Conservation (phyloP, 2,329 filamentous ascomycete genomes). For the Xylaria polymorpha region DNA sequence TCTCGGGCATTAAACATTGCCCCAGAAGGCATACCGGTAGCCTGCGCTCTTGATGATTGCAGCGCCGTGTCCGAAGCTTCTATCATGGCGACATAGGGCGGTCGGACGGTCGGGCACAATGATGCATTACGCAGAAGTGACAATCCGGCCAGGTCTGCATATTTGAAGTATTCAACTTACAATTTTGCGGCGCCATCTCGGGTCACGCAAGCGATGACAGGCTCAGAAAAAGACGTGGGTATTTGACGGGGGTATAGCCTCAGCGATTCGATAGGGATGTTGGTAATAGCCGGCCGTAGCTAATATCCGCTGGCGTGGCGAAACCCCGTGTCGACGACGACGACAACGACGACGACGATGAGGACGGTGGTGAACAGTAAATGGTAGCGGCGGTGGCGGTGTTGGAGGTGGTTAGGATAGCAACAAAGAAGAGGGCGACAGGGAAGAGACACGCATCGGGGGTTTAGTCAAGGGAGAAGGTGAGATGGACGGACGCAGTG, state of each 20-base stretch:
- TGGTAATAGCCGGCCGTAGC: not conserved
- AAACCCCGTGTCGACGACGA: not conserved
- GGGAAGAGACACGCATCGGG: constrained; percentile 21
- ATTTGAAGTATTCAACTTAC: constrained; percentile 41
- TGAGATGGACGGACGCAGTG: constrained; percentile 1
- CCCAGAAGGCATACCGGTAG: not conserved
- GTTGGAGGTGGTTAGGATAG: constrained; percentile 1
- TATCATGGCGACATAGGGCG: constrained; percentile 6
- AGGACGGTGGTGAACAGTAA: not conserved
- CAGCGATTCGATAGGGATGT: constrained; percentile 3
- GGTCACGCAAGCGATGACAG: constrained; percentile 10
- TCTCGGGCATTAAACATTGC: not conserved
- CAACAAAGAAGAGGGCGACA: not conserved
- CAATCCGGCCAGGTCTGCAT: constrained; percentile 14
- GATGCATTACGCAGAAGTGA: constrained; percentile 6
- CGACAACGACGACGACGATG: not conserved
- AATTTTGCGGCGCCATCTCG: constrained; percentile 48
- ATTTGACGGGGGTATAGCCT: not conserved
- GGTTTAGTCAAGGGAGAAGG: not conserved
- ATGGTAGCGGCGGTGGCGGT: constrained; percentile 1
- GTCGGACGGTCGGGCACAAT: not conserved
- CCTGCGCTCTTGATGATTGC: not conserved
- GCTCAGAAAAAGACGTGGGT: constrained; percentile 21
- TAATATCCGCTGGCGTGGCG: not conserved
- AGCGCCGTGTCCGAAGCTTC: not conserved